These are phyloP conservation scores for Geotrichum histeridarum DNA, from an alignment of 1,139 yeast species.

Conservation along the genomic window DNA sequence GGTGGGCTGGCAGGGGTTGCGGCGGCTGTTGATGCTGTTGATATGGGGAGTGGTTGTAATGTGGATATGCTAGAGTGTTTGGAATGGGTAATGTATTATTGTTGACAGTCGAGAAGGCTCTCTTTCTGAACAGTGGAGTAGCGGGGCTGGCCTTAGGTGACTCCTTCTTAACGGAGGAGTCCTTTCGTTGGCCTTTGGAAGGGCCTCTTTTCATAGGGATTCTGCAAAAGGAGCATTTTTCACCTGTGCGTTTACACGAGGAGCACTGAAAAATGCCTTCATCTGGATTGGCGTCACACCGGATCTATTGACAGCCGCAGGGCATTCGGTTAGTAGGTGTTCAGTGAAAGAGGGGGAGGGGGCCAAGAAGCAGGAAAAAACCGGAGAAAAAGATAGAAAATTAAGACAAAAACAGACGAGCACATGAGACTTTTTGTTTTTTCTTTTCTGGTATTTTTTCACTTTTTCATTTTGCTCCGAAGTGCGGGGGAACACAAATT, in stretches of 20 bases:
- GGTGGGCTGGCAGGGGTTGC: not conserved
- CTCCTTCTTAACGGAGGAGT: slow-evolving; percentile 11
- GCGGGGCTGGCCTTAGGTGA: not conserved
- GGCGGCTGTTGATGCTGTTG: not conserved
- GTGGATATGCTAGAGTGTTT: not conserved
- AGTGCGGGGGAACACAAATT: slow-evolving; percentile 4
- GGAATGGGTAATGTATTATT: slow-evolving; percentile 3
- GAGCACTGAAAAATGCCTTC: slow-evolving; percentile 35
- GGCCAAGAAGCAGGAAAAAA: not conserved
- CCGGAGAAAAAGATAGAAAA: not conserved
- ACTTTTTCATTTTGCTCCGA: too few species aligned
- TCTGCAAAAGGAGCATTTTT: slow-evolving; percentile 40
- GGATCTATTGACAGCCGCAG: slow-evolving; percentile 30
- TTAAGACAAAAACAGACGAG: too few species aligned
- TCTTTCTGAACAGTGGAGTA: not conserved
- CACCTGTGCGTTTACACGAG: slow-evolving; percentile 39
- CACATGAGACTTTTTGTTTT: too few species aligned
- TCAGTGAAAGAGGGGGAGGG: not conserved
- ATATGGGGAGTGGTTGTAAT: not conserved
- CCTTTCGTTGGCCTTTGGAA: slow-evolving; percentile 31
- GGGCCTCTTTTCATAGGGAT: slow-evolving; percentile 45
- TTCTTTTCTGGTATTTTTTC: too few species aligned
- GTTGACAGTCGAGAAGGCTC: slow-evolving; percentile 13
- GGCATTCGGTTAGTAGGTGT: not conserved
- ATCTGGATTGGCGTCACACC: slow-evolving; percentile 39